Evolutionary conservation across 2,329 filamentous ascomycete genomes (phyloP).

Genomic region (Stylonectria norvegica): DNA sequence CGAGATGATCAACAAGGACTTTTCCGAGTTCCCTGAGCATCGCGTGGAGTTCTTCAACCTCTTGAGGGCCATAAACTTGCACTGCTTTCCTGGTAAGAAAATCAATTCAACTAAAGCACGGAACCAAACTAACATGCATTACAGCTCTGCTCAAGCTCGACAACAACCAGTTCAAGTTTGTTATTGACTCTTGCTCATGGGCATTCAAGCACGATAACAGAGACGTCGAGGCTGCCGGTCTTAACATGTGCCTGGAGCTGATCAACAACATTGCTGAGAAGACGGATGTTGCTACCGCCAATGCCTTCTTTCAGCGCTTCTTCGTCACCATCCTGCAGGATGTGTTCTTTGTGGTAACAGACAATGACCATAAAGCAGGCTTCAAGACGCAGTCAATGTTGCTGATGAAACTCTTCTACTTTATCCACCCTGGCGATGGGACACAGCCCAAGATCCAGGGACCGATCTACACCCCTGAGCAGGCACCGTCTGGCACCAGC

Average conservation of each 20-base stretch:
- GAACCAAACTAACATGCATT: not conserved
- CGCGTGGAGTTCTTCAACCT: slow-evolving; percentile 99
- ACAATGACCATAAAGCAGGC: slow-evolving; percentile 96
- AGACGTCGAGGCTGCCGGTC: slow-evolving; percentile 90
- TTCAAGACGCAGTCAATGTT: slow-evolving; percentile 98
- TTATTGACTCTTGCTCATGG: slow-evolving; percentile 99
- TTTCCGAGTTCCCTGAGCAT: slow-evolving; percentile 97
- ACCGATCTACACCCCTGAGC: slow-evolving; percentile 81
- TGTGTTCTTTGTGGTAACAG: slow-evolving; percentile 96
- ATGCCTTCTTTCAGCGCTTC: slow-evolving; percentile 97
- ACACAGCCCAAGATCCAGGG: slow-evolving; percentile 81
- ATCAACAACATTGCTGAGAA: slow-evolving; percentile 97
- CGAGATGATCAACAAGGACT: slow-evolving; percentile 99
- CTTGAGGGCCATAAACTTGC: slow-evolving; percentile 89
- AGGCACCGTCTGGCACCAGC: slow-evolving; percentile 75
- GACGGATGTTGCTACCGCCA: slow-evolving; percentile 79
- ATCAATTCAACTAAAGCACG: slow-evolving; percentile 12
- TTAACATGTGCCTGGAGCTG: slow-evolving; percentile 97
- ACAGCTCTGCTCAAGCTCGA: slow-evolving; percentile 84
- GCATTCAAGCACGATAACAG: slow-evolving; percentile 99
- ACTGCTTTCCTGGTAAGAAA: slow-evolving; percentile 78
- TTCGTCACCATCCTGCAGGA: slow-evolving; percentile 95
- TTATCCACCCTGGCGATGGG: slow-evolving; percentile 71
- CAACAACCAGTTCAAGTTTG: slow-evolving; percentile 96
- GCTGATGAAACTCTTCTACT: slow-evolving; percentile 92